phyloP scores from a whole-genome alignment of 148 eudicot genomes.

The Rhododendron ovatum region DNA sequence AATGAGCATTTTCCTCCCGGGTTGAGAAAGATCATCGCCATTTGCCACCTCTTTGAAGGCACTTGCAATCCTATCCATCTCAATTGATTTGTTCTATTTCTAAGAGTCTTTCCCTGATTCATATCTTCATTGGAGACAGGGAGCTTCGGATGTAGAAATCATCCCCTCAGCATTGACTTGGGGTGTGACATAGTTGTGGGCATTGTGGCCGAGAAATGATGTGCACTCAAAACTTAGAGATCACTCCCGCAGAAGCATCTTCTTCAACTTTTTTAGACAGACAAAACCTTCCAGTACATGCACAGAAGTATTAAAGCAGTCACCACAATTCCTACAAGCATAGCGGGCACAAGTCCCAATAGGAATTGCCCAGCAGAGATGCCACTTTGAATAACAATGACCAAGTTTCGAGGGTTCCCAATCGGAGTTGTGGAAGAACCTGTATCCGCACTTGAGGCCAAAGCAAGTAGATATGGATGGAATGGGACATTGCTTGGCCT shows the following conservation, averaged over 20 bases:
- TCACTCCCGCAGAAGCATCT: constrained; percentile 26
- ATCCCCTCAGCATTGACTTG: constrained; percentile 26
- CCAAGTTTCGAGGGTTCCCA: constrained; percentile 1
- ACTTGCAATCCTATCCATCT: too few species aligned
- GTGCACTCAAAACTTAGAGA: constrained; percentile 32
- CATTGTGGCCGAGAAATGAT: constrained; percentile 36
- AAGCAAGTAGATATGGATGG: constrained; percentile 64
- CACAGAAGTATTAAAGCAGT: not conserved
- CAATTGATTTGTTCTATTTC: too few species aligned
- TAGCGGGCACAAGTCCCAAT: not conserved
- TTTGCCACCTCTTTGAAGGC: too few species aligned
- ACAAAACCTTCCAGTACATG: constrained; percentile 65
- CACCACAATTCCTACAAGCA: not conserved
- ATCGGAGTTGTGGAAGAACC: constrained; percentile 45
- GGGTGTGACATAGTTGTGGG: not conserved
- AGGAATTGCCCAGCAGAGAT: not conserved
- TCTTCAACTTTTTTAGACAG: constrained; percentile 45
- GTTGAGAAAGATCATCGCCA: too few species aligned
- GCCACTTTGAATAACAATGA: constrained; percentile 1
- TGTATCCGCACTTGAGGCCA: constrained; percentile 70
- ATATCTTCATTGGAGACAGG: too few species aligned
- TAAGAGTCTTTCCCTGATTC: too few species aligned
- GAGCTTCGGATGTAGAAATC: not conserved
- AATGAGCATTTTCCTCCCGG: too few species aligned
- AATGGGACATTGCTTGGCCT: constrained; percentile 69